Base-by-base conservation (phyloP, 2,329 filamentous ascomycete species). In the Aspergillus pseudoglaucus region DNA sequence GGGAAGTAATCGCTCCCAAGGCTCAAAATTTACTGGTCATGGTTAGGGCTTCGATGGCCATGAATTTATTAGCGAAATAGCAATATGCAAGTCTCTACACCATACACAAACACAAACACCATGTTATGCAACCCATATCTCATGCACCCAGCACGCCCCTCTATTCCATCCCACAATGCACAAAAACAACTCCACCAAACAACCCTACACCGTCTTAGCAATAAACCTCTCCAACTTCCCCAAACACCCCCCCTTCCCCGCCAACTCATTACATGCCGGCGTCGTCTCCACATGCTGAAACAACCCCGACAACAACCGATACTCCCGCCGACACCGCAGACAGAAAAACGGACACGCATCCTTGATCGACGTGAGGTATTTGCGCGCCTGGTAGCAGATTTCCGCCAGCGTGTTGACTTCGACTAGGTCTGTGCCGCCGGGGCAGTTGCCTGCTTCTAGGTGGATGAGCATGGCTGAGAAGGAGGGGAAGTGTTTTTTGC, bases 381-480 rank as follows among this genome's bases (percentile, higher is more conserved):
- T 40, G 4, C 35, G 20, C 9, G 44, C 44, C 18, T 45, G 44
- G 33, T 45, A 45, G 35, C 44, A 45, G 7, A 25, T 23, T 1
- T 27, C 25, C 4, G 35, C 44, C 20, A 39, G 33, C 12, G 12
- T 33, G n/a, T 40, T 18, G n/a, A 45, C 18, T 10, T 45, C 9
- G 3, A 6, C 23, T 18, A 33, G 30, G 14, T 10, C 44, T 7
- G 17, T 46, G 41, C 47, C 47, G 15, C 43, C 47, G 12, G 39
- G n/a, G 45, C 58, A 62, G 38, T 10, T 54, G 4, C 58, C 57
- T 5, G 56, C 47, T 47, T 61, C 59, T 4, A 62, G 53, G 46
- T 61, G 59, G 18, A 59, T 53, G 9, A 61, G 44, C 55, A 62
- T 58, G 32, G 53, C 57, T 15, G 59, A 53, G 48, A 53, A 56